Conservation (phyloP, 2,329 filamentous ascomycete genomes). For the Cladosporium sp. region DNA sequence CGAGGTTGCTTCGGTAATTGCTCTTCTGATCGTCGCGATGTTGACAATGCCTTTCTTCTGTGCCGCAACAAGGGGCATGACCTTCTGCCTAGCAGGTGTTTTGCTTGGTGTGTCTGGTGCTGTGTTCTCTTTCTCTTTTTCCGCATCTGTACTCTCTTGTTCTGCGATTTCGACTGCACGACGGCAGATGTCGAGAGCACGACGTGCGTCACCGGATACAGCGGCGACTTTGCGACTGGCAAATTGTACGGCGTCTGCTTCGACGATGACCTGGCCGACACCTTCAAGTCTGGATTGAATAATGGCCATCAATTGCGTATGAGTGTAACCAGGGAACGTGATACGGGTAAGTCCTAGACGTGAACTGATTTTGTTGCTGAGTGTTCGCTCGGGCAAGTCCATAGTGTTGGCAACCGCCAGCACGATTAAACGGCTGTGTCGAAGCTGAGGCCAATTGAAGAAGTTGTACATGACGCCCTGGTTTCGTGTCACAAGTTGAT, state of each 20-base stretch:
- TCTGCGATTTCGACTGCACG: constrained; percentile 94
- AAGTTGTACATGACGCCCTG: constrained; percentile 99
- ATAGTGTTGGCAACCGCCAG: constrained; percentile 98
- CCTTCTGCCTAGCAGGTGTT: constrained; percentile 36
- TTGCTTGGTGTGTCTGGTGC: constrained; percentile 62
- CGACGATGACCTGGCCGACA: constrained; percentile 78
- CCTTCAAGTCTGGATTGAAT: constrained; percentile 90
- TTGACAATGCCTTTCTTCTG: constrained; percentile 62
- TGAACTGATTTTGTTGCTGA: constrained; percentile 98
- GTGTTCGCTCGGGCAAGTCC: constrained; percentile 91
- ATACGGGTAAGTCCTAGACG: constrained; percentile 80
- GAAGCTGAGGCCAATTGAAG: constrained; percentile 95
- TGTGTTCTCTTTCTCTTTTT: constrained; percentile 32
- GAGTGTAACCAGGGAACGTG: constrained; percentile 94
- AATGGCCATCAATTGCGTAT: constrained; percentile 95
- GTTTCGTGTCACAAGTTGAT: constrained; percentile 95
- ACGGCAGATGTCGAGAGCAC: constrained; percentile 91
- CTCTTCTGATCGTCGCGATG: constrained; percentile 87
- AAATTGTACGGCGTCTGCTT: constrained; percentile 91
- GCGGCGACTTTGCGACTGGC: constrained; percentile 94
- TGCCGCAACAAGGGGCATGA: constrained; percentile 22
- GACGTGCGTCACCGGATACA: constrained; percentile 87
- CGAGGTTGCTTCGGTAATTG: constrained; percentile 91
- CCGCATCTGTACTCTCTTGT: constrained; percentile 49
- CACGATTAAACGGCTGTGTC: constrained; percentile 90